Conservation (phyloP, 805 yeast genomes). For the Monosporozyma aerobia region DNA sequence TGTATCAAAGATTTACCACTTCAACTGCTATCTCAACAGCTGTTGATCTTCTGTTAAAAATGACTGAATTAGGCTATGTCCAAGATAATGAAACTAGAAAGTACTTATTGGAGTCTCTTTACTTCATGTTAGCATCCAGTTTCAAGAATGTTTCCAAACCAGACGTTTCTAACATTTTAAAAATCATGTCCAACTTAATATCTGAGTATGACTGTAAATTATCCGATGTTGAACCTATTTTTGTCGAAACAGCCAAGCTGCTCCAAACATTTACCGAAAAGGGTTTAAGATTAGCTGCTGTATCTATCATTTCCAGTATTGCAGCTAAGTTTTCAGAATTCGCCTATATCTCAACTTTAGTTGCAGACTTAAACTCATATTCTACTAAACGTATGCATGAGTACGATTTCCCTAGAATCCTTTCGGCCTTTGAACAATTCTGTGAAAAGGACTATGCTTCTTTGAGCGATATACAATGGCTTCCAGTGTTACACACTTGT, state of each 20-base stretch:
- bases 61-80: slow-evolving; percentile 51
- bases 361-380: slow-evolving; percentile 62
- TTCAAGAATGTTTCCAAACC: slow-evolving; percentile 39
- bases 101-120: slow-evolving; percentile 46
- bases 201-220: slow-evolving; percentile 44
- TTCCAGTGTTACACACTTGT: slow-evolving; percentile 60
- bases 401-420: slow-evolving; percentile 68
- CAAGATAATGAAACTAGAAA: slow-evolving; percentile 45
- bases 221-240: slow-evolving; percentile 41
- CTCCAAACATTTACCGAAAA: slow-evolving; percentile 51
- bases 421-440: slow-evolving; percentile 55
- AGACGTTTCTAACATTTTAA: slow-evolving; percentile 49
- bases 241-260: slow-evolving; percentile 44
- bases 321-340: slow-evolving; percentile 42
- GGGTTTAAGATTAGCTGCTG: slow-evolving; percentile 52
- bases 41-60: slow-evolving; percentile 39
- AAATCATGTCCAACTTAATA: slow-evolving; percentile 48
- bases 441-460: slow-evolving; percentile 44
- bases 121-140: slow-evolving; percentile 53
- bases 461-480: slow-evolving; percentile 57
- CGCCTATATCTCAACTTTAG: slow-evolving; percentile 39
- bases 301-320: slow-evolving; percentile 49
- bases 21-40: slow-evolving; percentile 44
- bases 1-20: slow-evolving; percentile 33
- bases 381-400: slow-evolving; percentile 54